Base-by-base conservation (phyloP, 306 rosid species). In the Vigna mungo region DNA sequence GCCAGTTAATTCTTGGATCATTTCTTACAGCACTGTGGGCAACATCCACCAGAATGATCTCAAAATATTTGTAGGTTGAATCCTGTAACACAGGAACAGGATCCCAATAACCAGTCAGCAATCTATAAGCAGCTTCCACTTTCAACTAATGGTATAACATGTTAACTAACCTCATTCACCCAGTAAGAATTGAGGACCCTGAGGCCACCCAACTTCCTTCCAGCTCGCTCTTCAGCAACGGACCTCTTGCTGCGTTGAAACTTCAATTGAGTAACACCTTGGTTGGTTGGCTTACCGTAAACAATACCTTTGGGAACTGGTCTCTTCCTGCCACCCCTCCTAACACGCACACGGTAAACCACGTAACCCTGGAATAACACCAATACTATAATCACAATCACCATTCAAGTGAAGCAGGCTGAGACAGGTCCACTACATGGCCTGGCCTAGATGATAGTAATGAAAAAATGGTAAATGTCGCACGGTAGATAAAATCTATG, bases 241-340 rank as follows among this genome's bases (percentile, higher is more conserved):
- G 97, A 91, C 79, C 97, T 90, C 92, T 91, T 91, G 86, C 90
- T 88, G 1, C 98, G 83, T 76, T 94, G 98, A 64, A 94, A 94
- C 64, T 94, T 94, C 17, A 94, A 85, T 18, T 94, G 98, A 2
- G 98, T 91, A 56, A 94, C 98, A 47, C 98, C 98, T 55, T 94
- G 98, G 81, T 94, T 94, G 6, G 98, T 94, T 17, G 98, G 98
- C 81, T 94, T 94, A 3, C 98, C 98, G 27, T 94, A 94, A 20
- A 94, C 98, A 78, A 94, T 94, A 85, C 97, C 98, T 81, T 94
- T 94, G 62, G 97, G 85, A 48, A 94, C 98, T 13, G 98, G 98
- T 74, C 98, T 94, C 92, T 94, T 91, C 23, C 97, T 73, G 0
- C 98, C 98, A 82, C 98, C 98, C 79, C 98, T 91, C 37, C 92